Conservation (phyloP, 345 rosid species). For the Geranium brycei region DNA sequence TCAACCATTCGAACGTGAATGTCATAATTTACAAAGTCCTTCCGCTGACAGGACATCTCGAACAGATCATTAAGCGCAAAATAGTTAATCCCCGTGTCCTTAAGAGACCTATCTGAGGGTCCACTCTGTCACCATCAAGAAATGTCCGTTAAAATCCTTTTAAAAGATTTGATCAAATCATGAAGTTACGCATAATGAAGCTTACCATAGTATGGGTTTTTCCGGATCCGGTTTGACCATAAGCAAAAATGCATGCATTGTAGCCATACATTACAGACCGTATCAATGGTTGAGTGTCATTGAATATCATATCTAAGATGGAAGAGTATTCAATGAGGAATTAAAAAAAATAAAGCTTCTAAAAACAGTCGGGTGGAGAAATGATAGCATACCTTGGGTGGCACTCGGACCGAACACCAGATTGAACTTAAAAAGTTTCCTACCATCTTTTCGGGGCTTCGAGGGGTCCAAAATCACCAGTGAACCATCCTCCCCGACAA, state of each 20-base stretch:
- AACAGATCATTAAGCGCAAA: slow-evolving; percentile 78
- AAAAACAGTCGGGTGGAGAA: neutral
- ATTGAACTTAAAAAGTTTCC: slow-evolving; percentile 68
- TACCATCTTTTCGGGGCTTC: slow-evolving; percentile 60
- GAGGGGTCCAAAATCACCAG: slow-evolving; percentile 63
- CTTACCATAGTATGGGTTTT: slow-evolving; percentile 90
- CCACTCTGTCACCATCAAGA: slow-evolving; percentile 43
- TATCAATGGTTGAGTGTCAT: slow-evolving; percentile 67
- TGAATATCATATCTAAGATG: slow-evolving; percentile 52
- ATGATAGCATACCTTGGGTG: slow-evolving; percentile 69
- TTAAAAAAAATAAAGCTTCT: neutral
- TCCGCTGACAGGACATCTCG: slow-evolving; percentile 49
- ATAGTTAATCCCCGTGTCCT: slow-evolving; percentile 71
- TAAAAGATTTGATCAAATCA: neutral
- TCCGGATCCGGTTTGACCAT: slow-evolving; percentile 96
- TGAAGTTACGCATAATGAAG: neutral
- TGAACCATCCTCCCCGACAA: slow-evolving; percentile 65
- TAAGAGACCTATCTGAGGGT: slow-evolving; percentile 41
- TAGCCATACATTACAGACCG: slow-evolving; percentile 97
- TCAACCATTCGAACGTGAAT: slow-evolving; percentile 89
- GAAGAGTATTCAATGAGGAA: neutral
- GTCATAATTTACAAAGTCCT: slow-evolving; percentile 38
- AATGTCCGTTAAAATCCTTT: neutral
- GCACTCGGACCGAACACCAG: slow-evolving; percentile 57
- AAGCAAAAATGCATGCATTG: slow-evolving; percentile 90